These are phyloP conservation scores for Polyporus arcularius DNA, from an alignment of 768 basidiomycete species.

Conservation along the genomic window DNA sequence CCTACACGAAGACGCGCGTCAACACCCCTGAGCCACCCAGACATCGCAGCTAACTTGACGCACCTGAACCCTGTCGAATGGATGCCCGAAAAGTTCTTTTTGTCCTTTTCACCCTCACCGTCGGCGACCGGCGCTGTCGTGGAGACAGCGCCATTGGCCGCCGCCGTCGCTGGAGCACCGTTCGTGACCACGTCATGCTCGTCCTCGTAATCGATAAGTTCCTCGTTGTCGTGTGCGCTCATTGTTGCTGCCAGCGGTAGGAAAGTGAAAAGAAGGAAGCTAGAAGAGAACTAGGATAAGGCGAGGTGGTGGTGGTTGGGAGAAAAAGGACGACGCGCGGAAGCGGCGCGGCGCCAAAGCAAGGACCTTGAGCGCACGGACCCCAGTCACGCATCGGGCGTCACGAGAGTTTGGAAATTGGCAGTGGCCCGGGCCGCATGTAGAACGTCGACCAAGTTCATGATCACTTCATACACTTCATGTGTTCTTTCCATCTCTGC, in stretches of 20 bases:
- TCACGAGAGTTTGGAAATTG: not conserved
- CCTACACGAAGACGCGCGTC: conserved; percentile 43
- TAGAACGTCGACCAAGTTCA: no score
- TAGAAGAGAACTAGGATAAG: conserved; percentile 30
- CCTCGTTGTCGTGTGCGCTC: conserved; percentile 86
- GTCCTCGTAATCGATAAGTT: conserved; percentile 94
- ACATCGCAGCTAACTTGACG: conserved; percentile 23
- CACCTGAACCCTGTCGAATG: conserved; percentile 99
- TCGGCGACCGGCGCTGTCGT: conserved; percentile 55
- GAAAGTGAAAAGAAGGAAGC: conserved; percentile 30
- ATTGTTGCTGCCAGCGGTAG: conserved; percentile 41
- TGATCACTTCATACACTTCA: no score
- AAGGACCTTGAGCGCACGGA: conserved; percentile 17
- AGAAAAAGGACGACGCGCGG: conserved; percentile 28
- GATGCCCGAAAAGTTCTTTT: conserved; percentile 99
- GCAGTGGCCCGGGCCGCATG: no score
- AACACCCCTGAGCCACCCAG: conserved; percentile 16
- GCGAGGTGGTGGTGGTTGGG: conserved; percentile 26
- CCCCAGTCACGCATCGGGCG: conserved; percentile 15
- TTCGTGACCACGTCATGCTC: conserved; percentile 78
- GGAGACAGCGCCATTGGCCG: conserved; percentile 49
- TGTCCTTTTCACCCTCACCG: conserved; percentile 66
- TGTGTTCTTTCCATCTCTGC: no score
- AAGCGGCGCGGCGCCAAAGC: conserved; percentile 20
- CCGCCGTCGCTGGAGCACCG: conserved; percentile 47